Evolutionary conservation across 2,329 filamentous ascomycete species (phyloP).

Genomic region (Fusarium guadeloupense): DNA sequence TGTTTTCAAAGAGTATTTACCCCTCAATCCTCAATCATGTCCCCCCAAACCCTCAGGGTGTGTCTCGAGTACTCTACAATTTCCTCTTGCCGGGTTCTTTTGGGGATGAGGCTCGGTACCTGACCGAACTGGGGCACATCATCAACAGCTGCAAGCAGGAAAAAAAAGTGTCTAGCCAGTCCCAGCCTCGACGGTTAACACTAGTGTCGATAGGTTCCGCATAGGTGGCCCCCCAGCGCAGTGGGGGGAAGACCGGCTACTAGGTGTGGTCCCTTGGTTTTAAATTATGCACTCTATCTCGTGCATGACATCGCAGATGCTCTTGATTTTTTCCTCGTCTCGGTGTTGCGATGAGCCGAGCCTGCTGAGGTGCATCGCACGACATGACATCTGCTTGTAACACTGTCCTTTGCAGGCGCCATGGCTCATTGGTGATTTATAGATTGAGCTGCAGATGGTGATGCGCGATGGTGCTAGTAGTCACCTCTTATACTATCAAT

Average conservation of each 20-base stretch:
- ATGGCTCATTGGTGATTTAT: constrained; percentile 6
- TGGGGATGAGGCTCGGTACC: constrained; percentile 35
- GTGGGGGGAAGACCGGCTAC: constrained; percentile 23
- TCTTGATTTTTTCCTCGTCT: constrained; percentile 30
- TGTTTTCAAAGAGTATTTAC: constrained; percentile 29
- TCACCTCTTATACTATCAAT: constrained; percentile 11
- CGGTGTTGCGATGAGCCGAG: constrained; percentile 36
- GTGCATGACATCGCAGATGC: constrained; percentile 23
- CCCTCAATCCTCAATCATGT: constrained; percentile 5
- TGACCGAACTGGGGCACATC: constrained; percentile 42
- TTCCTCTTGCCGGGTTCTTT: constrained; percentile 30
- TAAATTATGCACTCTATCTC: constrained; percentile 23
- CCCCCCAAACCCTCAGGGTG: constrained; percentile 28
- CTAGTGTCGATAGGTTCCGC: constrained; percentile 35
- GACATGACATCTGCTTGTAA: not conserved
- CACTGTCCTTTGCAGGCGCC: not conserved
- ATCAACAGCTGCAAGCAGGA: constrained; percentile 34
- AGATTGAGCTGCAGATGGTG: not conserved
- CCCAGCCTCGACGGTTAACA: constrained; percentile 33
- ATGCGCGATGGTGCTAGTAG: not conserved
- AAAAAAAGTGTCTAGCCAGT: constrained; percentile 31
- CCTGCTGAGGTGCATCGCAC: not conserved
- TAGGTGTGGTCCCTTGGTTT: constrained; percentile 22
- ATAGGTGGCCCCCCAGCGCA: constrained; percentile 24
- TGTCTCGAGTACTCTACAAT: constrained; percentile 29